Conservation (phyloP, 208 protist genomes). For the Trypanosoma cruzi region DNA sequence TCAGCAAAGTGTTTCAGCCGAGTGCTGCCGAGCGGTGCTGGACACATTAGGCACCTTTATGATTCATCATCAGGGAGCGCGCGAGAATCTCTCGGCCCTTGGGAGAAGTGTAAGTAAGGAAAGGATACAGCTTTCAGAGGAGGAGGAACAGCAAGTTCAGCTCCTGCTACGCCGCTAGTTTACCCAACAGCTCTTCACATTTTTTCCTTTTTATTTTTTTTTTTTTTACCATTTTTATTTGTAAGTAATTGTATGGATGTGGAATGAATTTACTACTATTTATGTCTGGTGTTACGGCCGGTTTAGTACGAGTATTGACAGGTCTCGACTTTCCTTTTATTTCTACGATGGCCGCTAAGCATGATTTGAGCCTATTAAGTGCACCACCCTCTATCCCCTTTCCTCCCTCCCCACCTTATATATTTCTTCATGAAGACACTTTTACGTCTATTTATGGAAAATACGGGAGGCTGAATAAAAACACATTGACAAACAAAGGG, state of each 20-base stretch:
- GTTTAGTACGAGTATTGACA: not conserved
- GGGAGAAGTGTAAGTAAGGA: slow-evolving; percentile 81
- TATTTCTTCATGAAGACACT: not conserved
- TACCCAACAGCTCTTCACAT: slow-evolving; percentile 2
- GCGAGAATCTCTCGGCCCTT: slow-evolving; percentile 53
- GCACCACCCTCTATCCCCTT: not conserved
- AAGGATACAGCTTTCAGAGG: slow-evolving; percentile 51
- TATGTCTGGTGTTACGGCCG: not conserved
- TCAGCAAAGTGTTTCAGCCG: slow-evolving; percentile 37
- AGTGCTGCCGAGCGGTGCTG: slow-evolving; percentile 51
- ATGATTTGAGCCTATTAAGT: not conserved
- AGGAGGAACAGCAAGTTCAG: slow-evolving; percentile 63
- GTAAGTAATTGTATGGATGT: not conserved
- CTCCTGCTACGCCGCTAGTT: slow-evolving; percentile 41
- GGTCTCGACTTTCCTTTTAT: not conserved
- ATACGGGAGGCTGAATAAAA: not conserved
- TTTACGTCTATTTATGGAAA: not conserved
- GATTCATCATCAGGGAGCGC: slow-evolving; percentile 50
- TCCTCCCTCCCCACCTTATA: no score
- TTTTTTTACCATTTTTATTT: slow-evolving; percentile 8
- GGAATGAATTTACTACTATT: slow-evolving; percentile 22
- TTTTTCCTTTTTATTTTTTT: slow-evolving; percentile 4
- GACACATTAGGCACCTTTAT: slow-evolving; percentile 58
- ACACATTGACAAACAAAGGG: not conserved
- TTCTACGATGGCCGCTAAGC: not conserved